Evolutionary conservation across 2,329 filamentous ascomycete species (phyloP).

Genomic region (Venturia effusa): DNA sequence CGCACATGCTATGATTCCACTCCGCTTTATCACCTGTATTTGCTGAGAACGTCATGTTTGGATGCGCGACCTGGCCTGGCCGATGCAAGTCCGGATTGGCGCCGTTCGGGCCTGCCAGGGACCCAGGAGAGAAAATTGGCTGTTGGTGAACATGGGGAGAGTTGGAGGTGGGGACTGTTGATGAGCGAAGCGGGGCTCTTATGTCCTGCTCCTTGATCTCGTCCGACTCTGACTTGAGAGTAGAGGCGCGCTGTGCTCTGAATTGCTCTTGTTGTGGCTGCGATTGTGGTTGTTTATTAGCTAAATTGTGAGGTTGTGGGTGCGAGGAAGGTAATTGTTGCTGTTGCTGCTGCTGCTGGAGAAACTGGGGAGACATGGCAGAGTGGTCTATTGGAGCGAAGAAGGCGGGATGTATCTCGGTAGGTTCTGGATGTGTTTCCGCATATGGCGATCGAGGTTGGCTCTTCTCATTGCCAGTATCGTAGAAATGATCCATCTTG

Average conservation of each 20-base stretch:
- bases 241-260: not conserved
- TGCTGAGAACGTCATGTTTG: conserved; percentile 25
- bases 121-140: conserved; percentile 27
- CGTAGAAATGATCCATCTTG: not conserved
- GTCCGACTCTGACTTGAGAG: not conserved
- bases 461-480: not conserved
- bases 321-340: not conserved
- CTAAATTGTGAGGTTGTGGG: not conserved
- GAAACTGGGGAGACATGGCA: not conserved
- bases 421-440: conserved; percentile 6
- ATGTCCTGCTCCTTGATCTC: not conserved
- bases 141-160: not conserved
- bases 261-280: not conserved
- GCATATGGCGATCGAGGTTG: not conserved
- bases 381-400: conserved; percentile 2
- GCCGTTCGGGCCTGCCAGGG: conserved; percentile 28
- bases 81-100: conserved; percentile 24
- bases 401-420: conserved; percentile 7
- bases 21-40: conserved; percentile 12
- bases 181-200: not conserved
- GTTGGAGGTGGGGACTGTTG: not conserved
- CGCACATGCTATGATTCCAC: conserved; percentile 25
- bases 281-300: not conserved
- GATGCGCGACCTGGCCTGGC: conserved; percentile 31
- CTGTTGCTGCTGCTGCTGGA: not conserved